Conservation (phyloP, 2,329 filamentous ascomycete species). For the Ambrosiella cleistominuta region DNA sequence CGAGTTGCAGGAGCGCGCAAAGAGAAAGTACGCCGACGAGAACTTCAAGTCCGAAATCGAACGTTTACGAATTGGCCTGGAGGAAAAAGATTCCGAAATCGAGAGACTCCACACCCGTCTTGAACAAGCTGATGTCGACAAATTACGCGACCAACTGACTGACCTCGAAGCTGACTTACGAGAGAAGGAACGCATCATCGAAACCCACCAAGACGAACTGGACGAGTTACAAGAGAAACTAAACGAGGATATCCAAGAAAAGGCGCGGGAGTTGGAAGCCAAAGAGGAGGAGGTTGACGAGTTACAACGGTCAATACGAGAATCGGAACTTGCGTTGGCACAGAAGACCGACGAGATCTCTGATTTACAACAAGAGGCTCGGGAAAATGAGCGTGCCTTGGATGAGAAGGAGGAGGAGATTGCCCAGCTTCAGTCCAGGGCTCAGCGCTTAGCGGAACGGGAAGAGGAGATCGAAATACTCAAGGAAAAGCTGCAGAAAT, state of each 20-base stretch:
- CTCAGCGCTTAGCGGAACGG: slow-evolving; percentile 4
- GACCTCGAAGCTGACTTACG: slow-evolving; percentile 61
- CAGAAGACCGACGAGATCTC: slow-evolving; percentile 8
- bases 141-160: slow-evolving; percentile 54
- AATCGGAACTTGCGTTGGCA: slow-evolving; percentile 6
- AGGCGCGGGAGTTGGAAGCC: slow-evolving; percentile 36
- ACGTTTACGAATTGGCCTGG: slow-evolving; percentile 35
- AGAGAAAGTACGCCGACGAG: slow-evolving; percentile 57
- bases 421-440: slow-evolving; percentile 7
- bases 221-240: slow-evolving; percentile 43
- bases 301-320: slow-evolving; percentile 3
- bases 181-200: slow-evolving; percentile 56
- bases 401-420: slow-evolving; percentile 8
- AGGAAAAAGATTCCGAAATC: slow-evolving; percentile 42
- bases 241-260: slow-evolving; percentile 26
- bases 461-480: slow-evolving; percentile 7
- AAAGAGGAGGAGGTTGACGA: slow-evolving; percentile 29
- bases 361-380: slow-evolving; percentile 23
- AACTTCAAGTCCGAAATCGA: slow-evolving; percentile 45
- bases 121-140: slow-evolving; percentile 29
- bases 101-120: slow-evolving; percentile 41
- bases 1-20: slow-evolving; percentile 67
- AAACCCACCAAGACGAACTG: slow-evolving; percentile 58
- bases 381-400: slow-evolving; percentile 5
- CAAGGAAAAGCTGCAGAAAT: slow-evolving; percentile 4